These are phyloP conservation scores for Fraxinus latifolia DNA, from an alignment of 305 asterid species.

Conservation along the genomic window DNA sequence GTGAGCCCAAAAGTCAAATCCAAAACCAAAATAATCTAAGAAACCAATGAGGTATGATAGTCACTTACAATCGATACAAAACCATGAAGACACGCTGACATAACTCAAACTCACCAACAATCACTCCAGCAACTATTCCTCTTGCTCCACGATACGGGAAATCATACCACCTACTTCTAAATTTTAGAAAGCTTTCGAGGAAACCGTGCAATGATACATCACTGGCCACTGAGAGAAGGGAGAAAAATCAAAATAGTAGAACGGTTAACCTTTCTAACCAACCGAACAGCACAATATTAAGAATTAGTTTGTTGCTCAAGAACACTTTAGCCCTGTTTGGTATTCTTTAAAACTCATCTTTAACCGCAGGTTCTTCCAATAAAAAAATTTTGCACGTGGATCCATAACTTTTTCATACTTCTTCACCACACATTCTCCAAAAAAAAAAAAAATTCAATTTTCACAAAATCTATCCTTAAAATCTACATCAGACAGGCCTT, in stretches of 20 bases:
- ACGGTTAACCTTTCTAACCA: background rate
- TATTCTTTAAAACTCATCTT: background rate
- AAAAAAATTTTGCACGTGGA: background rate
- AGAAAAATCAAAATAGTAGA: background rate
- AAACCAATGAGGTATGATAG: constrained; percentile 5
- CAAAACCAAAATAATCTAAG: background rate
- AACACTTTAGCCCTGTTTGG: background rate
- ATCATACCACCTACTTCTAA: constrained; percentile 94
- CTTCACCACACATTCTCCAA: background rate
- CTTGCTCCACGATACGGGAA: constrained; percentile 76
- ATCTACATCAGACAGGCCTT: background rate
- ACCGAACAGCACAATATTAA: background rate
- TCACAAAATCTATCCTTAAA: background rate
- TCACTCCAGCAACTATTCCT: constrained; percentile 77
- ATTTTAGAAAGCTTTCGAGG: constrained; percentile 83
- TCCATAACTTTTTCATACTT: background rate
- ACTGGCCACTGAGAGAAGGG: constrained; percentile 56
- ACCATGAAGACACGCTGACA: constrained; percentile 86
- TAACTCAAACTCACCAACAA: constrained; percentile 81
- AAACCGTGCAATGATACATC: constrained; percentile 71
- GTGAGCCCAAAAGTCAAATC: background rate
- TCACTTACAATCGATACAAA: constrained; percentile 80
- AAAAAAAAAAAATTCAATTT: background rate
- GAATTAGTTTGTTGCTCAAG: background rate
- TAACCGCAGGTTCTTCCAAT: background rate